Evolutionary conservation across 257 asterid genomes (phyloP).

Genomic region (Ocimum tenuiflorum): DNA sequence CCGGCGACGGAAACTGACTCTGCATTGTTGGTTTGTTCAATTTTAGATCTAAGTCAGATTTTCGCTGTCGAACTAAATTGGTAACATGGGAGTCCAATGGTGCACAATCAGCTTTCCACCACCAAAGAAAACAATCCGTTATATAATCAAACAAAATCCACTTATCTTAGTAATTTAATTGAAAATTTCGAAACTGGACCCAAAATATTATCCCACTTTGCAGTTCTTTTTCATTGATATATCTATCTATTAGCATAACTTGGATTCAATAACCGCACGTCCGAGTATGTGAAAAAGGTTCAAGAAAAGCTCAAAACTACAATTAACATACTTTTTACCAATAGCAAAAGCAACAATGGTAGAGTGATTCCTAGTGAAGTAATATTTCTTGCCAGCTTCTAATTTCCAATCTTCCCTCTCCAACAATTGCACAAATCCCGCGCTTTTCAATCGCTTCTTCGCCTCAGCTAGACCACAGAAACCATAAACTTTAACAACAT

Average conservation of each 20-base stretch:
- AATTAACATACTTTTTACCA: conserved; percentile 64
- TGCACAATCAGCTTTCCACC: too few species aligned
- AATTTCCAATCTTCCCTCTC: conserved; percentile 87
- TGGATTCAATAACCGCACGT: neutral
- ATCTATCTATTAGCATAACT: neutral
- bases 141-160: too few species aligned
- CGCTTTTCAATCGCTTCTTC: conserved; percentile 56
- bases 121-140: too few species aligned
- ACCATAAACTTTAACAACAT: too few species aligned
- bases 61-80: too few species aligned
- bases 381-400: conserved; percentile 79
- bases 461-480: conserved; percentile 91
- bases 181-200: too few species aligned
- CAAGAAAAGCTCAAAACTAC: neutral
- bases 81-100: too few species aligned
- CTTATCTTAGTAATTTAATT: too few species aligned
- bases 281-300: neutral
- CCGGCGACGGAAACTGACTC: too few species aligned
- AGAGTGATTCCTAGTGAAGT: conserved; percentile 86
- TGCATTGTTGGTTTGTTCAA: too few species aligned
- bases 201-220: neutral
- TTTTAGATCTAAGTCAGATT: too few species aligned
- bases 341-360: conserved; percentile 90
- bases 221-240: neutral
- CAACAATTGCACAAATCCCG: conserved; percentile 62